Base-by-base conservation (phyloP, 345 rosid genomes). In the Salix dunnii region DNA sequence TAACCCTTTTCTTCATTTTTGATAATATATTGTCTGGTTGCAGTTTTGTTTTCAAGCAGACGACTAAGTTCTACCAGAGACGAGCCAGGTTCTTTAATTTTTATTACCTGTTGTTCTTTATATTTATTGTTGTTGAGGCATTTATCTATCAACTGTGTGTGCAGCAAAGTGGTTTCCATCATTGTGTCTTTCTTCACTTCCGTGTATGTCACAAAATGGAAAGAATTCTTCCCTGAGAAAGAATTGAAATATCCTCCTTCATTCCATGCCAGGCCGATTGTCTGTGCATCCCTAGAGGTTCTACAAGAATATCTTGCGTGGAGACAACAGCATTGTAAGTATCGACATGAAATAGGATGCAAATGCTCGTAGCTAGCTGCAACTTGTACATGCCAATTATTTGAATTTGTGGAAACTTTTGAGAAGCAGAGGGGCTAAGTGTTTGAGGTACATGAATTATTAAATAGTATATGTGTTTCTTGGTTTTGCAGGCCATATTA, bases 301-400 rank as follows among this genome's bases (percentile, higher is more conserved):
- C 89, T 94, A 81, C 98, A 90, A 85, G 74, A 86, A 33, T 92
- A 89, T 86, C 91, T 94, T 65, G 87, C 89, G 11, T 95, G 99
- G 99, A 95, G 94, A 87, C 97, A 93, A 76, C 85, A 78, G 63
- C 93, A 90, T 48, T 95, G 99, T 95, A 79, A 86, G 97, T 80
- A 20, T 68, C 40, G 17, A 12, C 21, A 48, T n/a, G 3, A 48
- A 12, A 23, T 60, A 43, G 10, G 38, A 18, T 5, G 42, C 20
- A 65, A 67, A 40, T 23, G 31, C 51, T 16, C 53, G 46, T 42
- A 55, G n/a, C 7, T 31, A 1, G 28, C 42, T 76, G 35, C 16
- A 20, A 33, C 10, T 23, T 67, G 53, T 46, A 18, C 2, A 9
- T 33, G 27, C 18, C 36, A 55, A 53, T 11, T 53, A 55, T 51